phyloP scores from a whole-genome alignment of 2,329 filamentous ascomycete species.

The Aspergillus candidus region DNA sequence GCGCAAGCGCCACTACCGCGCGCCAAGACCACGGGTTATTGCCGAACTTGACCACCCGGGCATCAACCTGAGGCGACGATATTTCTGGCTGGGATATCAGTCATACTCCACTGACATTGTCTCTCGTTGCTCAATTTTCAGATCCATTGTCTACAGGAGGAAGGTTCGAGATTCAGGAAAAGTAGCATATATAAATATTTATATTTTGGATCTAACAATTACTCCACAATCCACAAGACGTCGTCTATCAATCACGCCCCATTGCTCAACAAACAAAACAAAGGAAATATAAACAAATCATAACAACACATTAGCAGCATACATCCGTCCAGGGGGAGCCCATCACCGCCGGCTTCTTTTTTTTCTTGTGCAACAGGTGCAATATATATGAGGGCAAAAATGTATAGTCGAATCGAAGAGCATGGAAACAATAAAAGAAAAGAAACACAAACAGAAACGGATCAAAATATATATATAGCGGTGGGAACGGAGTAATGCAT shows the following conservation, averaged over 20 bases:
- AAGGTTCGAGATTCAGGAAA: no score
- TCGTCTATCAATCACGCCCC: conserved; percentile 8
- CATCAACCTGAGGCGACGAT: no score
- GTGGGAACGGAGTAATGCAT: conserved; percentile 7
- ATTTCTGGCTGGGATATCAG: no score
- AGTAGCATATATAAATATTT: no score
- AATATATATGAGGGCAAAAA: conserved; percentile 6
- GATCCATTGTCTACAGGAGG: no score
- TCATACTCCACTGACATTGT: no score
- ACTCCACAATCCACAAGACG: no score
- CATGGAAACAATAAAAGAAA: conserved; percentile 2
- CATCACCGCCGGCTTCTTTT: conserved; percentile 7
- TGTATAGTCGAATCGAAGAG: conserved; percentile 10
- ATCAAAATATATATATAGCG: conserved; percentile 18
- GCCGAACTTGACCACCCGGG: no score
- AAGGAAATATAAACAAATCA: conserved; percentile 3
- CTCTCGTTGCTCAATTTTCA: no score
- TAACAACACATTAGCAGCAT: conserved; percentile 2
- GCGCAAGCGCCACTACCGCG: no score
- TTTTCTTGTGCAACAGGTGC: not conserved
- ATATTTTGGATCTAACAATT: no score
- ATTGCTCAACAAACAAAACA: not conserved
- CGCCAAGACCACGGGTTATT: no score
- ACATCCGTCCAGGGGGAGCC: conserved; percentile 5
- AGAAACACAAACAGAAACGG: conserved; percentile 10